Percentiles rank a stretch among this genome's conserved stretches.
Conservation (phyloP, 176 grass and related monocot genomes). For the Juncus effusus region DNA sequence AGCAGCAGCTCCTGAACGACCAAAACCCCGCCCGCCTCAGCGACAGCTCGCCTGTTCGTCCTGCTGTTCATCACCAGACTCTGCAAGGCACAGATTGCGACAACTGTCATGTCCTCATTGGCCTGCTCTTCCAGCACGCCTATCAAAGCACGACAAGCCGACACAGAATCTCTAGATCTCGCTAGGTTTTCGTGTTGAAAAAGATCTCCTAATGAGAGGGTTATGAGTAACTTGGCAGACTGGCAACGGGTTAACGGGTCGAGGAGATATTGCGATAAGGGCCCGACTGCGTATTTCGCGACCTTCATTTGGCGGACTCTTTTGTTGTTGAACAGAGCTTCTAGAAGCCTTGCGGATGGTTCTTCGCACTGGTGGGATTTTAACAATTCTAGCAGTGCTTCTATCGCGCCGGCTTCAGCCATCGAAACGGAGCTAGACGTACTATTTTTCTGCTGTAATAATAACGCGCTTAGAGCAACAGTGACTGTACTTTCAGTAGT, state of each 20-base stretch:
- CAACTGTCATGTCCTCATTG: slow-evolving; percentile 92
- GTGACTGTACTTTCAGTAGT: slow-evolving; percentile 70
- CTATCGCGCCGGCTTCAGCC: slow-evolving; percentile 84
- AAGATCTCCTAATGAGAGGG: slow-evolving; percentile 91
- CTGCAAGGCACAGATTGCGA: slow-evolving; percentile 90
- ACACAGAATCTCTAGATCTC: slow-evolving; percentile 77
- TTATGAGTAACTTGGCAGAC: slow-evolving; percentile 78
- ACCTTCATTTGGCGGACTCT: slow-evolving; percentile 87
- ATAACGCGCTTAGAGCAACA: slow-evolving; percentile 83
- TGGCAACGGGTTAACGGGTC: slow-evolving; percentile 82
- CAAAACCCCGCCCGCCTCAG: slow-evolving; percentile 90
- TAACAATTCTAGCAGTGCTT: slow-evolving; percentile 74
- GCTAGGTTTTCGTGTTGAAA: slow-evolving; percentile 92
- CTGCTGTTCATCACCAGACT: slow-evolving; percentile 97
- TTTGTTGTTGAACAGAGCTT: slow-evolving; percentile 90
- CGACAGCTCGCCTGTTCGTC: slow-evolving; percentile 85
- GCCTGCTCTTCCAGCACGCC: slow-evolving; percentile 87
- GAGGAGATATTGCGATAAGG: slow-evolving; percentile 82
- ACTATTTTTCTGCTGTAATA: slow-evolving; percentile 92
- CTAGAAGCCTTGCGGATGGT: slow-evolving; percentile 77
- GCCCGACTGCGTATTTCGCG: slow-evolving; percentile 77
- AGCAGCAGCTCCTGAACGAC: slow-evolving; percentile 84
- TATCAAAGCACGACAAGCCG: slow-evolving; percentile 82
- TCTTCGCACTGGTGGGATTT: slow-evolving; percentile 86
- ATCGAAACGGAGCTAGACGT: slow-evolving; percentile 67